Percentiles rank a stretch among this genome's conserved stretches.
Evolutionary conservation across 352 stramenopile genomes (phyloP).

Genomic region (Plasmopara viticola): DNA sequence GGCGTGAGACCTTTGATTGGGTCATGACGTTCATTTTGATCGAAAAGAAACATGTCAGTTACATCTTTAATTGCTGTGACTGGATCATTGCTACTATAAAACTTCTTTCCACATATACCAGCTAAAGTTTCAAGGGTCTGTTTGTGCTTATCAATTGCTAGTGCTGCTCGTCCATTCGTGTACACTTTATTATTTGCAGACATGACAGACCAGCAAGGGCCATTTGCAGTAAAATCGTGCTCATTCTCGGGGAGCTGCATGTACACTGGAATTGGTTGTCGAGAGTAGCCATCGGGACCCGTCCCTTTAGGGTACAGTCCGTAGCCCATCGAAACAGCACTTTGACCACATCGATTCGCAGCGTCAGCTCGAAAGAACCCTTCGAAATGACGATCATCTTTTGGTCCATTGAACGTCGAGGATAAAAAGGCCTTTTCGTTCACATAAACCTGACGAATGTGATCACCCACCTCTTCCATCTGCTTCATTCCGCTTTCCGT

Average conservation of each 20-base stretch:
- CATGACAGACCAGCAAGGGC: conserved; percentile 54
- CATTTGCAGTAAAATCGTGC: conserved; percentile 70
- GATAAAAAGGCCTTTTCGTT: conserved; percentile 54
- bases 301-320: conserved; percentile 67
- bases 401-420: conserved; percentile 53
- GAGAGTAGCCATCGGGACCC: conserved; percentile 42
- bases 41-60: conserved; percentile 67
- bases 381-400: conserved; percentile 55
- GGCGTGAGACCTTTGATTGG: conserved; percentile 39
- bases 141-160: conserved; percentile 37
- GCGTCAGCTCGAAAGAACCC: conserved; percentile 68
- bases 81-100: conserved; percentile 36
- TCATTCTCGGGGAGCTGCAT: conserved; percentile 80
- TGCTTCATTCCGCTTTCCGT: conserved; percentile 70
- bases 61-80: conserved; percentile 70
- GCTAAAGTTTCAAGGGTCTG: conserved; percentile 31
- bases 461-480: conserved; percentile 47
- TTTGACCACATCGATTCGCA: conserved; percentile 63
- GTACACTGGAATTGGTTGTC: conserved; percentile 66
- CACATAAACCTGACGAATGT: conserved; percentile 73
- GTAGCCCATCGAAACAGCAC: conserved; percentile 58
- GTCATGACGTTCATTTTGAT: conserved; percentile 50
- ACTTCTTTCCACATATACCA: conserved; percentile 43
- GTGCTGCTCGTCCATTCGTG: conserved; percentile 23
- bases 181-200: conserved; percentile 51